These are phyloP conservation scores for Neurospora hispaniola DNA, from an alignment of 495 filamentous ascomycete genomes.

Conservation along the genomic window DNA sequence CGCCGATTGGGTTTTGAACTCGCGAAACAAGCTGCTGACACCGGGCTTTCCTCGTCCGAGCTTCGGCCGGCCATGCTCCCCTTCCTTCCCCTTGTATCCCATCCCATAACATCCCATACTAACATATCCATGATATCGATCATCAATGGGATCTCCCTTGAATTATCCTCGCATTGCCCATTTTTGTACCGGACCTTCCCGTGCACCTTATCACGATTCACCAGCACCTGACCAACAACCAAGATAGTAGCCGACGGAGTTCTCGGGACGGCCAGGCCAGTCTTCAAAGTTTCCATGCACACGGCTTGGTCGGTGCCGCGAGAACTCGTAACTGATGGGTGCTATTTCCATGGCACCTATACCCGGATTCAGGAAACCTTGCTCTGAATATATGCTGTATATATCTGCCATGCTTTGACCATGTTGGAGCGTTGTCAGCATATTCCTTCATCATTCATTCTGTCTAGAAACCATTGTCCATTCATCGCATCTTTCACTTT, in stretches of 20 bases:
- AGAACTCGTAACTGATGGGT: not conserved
- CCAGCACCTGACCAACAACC: not conserved
- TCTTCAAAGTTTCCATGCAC: not conserved
- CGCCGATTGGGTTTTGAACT: too few species aligned
- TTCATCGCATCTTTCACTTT: not conserved
- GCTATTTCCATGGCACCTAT: not conserved
- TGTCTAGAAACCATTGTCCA: not conserved
- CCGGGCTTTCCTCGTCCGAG: not conserved
- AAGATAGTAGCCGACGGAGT: not conserved
- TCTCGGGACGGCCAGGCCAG: not conserved
- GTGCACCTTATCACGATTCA: not conserved
- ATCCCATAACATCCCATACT: not conserved
- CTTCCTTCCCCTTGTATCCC: not conserved
- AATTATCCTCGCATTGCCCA: not conserved
- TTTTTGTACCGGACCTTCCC: not conserved
- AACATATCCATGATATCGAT: not conserved
- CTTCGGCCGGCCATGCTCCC: not conserved
- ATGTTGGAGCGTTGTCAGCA: not conserved
- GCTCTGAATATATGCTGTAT: not conserved
- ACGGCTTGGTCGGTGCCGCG: not conserved
- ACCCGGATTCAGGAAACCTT: not conserved
- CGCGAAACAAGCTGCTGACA: not conserved
- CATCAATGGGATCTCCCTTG: not conserved
- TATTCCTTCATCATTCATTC: not conserved
- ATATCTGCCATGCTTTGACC: not conserved